phyloP scores from a whole-genome alignment of 495 filamentous ascomycete genomes.

The Aspergillus ellipticus region DNA sequence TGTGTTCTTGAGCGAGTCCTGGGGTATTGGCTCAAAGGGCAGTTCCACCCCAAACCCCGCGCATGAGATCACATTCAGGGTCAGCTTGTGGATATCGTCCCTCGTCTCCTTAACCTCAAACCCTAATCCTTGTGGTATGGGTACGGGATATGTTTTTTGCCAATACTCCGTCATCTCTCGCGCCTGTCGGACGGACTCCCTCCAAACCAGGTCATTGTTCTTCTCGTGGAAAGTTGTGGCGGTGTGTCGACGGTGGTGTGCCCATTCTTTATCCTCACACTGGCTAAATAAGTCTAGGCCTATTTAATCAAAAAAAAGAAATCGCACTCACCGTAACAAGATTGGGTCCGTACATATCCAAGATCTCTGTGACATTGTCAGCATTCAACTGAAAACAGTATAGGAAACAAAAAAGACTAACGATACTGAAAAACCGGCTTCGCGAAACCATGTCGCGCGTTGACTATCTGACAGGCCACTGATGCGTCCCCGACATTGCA shows the following conservation, averaged over 20 bases:
- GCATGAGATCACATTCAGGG: conserved; percentile 41
- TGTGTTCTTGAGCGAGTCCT: not conserved
- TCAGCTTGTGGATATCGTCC: conserved; percentile 40
- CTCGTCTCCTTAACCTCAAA: conserved; percentile 8
- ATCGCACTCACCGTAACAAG: conserved; percentile 32
- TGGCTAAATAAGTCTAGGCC: conserved; percentile 6
- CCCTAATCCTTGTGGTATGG: not conserved
- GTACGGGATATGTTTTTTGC: conserved; percentile 15
- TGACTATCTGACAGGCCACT: conserved; percentile 32
- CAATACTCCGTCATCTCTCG: conserved; percentile 33
- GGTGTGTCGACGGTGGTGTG: conserved; percentile 41
- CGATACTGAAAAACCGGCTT: conserved; percentile 35
- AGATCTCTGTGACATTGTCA: conserved; percentile 19
- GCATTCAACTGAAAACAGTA: not conserved
- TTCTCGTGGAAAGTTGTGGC: conserved; percentile 45
- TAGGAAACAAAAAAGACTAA: conserved; percentile 8
- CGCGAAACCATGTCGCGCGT: conserved; percentile 37
- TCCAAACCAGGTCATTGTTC: conserved; percentile 45
- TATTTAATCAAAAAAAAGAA: not conserved
- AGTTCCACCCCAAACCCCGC: conserved; percentile 40
- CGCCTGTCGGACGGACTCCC: conserved; percentile 26
- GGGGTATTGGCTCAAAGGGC: conserved; percentile 12
- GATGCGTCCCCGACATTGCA: conserved; percentile 40
- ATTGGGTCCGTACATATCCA: conserved; percentile 47
- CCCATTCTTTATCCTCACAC: conserved; percentile 42